Evolutionary conservation across 2,329 filamentous ascomycete genomes (phyloP).

Genomic region (Stemphylium beticola): DNA sequence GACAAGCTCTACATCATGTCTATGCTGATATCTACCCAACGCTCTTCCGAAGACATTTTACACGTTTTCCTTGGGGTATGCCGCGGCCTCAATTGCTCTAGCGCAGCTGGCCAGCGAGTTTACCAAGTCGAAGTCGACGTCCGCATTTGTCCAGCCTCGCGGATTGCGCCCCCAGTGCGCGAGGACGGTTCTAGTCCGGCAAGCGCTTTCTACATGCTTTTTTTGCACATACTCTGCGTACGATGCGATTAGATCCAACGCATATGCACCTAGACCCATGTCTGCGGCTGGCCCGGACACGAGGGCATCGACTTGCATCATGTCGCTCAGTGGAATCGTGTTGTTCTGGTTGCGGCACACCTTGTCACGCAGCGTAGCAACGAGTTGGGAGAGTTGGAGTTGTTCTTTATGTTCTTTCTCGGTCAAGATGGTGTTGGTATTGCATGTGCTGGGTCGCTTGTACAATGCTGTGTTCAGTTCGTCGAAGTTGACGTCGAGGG

Average conservation of each 20-base stretch:
- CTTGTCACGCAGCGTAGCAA: not conserved
- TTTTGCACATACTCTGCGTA: not conserved
- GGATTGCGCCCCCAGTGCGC: not conserved
- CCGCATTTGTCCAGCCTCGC: not conserved
- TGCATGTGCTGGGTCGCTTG: not conserved
- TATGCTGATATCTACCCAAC: not conserved
- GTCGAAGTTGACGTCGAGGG: slow-evolving; percentile 1
- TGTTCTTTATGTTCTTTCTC: not conserved
- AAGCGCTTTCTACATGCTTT: not conserved
- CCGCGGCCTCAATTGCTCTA: not conserved
- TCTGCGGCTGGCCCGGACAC: not conserved
- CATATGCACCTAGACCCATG: not conserved
- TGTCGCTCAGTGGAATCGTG: not conserved
- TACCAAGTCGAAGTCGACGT: not conserved
- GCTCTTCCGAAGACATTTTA: not conserved
- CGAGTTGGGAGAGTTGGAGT: not conserved
- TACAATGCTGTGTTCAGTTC: not conserved
- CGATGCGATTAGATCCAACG: not conserved
- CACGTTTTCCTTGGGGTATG: not conserved
- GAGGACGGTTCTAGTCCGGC: not conserved
- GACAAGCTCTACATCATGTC: not conserved
- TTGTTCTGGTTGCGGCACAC: not conserved
- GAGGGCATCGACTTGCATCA: not conserved
- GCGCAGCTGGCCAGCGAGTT: not conserved
- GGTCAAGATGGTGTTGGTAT: not conserved